Base-by-base conservation (phyloP, 345 rosid species). In the Cardamine chenopodiifolia region DNA sequence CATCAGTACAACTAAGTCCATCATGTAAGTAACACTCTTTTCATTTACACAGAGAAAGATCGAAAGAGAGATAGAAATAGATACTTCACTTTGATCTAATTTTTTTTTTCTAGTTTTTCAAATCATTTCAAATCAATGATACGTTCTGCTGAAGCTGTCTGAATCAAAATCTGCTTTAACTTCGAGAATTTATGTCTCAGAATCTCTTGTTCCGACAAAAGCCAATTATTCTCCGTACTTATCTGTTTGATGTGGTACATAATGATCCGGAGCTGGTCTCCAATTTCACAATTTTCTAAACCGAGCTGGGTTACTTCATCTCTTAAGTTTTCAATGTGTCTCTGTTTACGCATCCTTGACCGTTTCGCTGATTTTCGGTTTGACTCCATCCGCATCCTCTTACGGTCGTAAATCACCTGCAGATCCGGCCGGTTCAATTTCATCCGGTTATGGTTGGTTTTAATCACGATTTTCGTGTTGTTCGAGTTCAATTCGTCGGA, bases 331-430 rank as follows among this genome's bases (percentile, higher is more conserved):
- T 91, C 93, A 70, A 85, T 67, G 75, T 89, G 92, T 83, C 72
- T 87, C 74, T 89, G 94, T 58, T 89, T 89, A 68, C 96, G 86
- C 89, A 87, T 83, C 73, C 97, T 81, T 0, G 97, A 91, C 73
- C 96, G 81, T 84, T 89, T 81, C 8, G 98, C 97, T 7, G 98
- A 91, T 66, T 93, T 94, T 69, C 97, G 87, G 88, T 91, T 93
- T 56, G 98, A 93, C 65, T 86, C 70, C 97, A 87, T 91, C 32
- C 98, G 83, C 78, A 85, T 86, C 59, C 79, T 70, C 77, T 87
- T 93, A n/a, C 91, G 82, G 44, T 88, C 97, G 22, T 90, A 90
- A 23, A 82, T 89, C 28, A 82, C 35, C 54, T 66, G 12, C 1
- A 73, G 31, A 26, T 34, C 77, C 8, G 73, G 7, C n/a, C 17